These are phyloP conservation scores for Stipa capillata DNA, from an alignment of 176 grass and related monocot species.

Conservation along the genomic window DNA sequence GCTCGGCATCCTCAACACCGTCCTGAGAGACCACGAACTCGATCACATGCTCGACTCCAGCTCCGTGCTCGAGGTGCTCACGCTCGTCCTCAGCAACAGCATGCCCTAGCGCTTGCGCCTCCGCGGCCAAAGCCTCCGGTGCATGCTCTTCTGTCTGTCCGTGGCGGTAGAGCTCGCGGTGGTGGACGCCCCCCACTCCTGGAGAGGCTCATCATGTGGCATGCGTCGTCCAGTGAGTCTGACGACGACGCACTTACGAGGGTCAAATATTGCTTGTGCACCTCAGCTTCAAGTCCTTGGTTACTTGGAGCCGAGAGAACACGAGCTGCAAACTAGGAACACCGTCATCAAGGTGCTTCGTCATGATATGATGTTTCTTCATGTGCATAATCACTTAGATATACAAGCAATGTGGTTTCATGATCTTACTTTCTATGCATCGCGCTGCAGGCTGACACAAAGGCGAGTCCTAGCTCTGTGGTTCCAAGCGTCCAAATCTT, in stretches of 20 bases:
- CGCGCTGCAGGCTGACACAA: neutral
- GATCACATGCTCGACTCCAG: neutral
- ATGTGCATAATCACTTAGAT: no score
- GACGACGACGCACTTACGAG: no score
- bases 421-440: neutral
- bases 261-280: neutral
- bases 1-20: neutral
- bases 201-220: slow-evolving; percentile 6
- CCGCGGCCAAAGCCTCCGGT: neutral
- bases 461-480: neutral
- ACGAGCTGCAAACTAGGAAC: neutral
- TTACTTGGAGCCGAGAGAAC: neutral
- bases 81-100: neutral
- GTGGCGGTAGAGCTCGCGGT: neutral
- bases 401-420: no score
- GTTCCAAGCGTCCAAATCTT: neutral
- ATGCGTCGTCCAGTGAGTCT: no score
- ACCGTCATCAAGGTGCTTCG: neutral
- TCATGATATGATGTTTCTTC: neutral
- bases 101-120: neutral
- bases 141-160: neutral
- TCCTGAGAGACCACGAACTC: neutral
- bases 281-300: neutral
- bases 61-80: neutral
- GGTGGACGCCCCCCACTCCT: neutral